These are phyloP conservation scores for Aspergillus quadrilineatus DNA, from an alignment of 2,329 filamentous ascomycete genomes.

Conservation along the genomic window DNA sequence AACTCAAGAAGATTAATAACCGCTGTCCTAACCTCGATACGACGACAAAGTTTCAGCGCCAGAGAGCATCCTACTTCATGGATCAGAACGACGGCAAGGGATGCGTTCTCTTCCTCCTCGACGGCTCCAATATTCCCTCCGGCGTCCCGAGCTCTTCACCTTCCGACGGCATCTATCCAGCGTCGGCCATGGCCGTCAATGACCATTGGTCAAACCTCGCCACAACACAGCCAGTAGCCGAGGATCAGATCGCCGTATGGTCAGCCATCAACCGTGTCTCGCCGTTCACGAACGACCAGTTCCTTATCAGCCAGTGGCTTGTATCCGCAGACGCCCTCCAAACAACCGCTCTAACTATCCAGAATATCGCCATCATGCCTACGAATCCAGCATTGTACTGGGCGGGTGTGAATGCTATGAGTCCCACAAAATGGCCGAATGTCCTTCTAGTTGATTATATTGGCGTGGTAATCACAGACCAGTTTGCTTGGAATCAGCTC, in stretches of 20 bases:
- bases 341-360: slow-evolving; percentile 11
- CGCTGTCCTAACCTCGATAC: slow-evolving; percentile 11
- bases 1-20: slow-evolving; percentile 10
- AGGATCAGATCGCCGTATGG: slow-evolving; percentile 11
- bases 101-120: slow-evolving; percentile 9
- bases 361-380: slow-evolving; percentile 11
- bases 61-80: slow-evolving; percentile 11
- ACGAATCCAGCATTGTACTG: slow-evolving; percentile 15
- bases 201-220: slow-evolving; percentile 12
- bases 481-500: slow-evolving; percentile 12
- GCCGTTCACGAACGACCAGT: slow-evolving; percentile 9
- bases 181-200: slow-evolving; percentile 1
- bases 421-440: slow-evolving; percentile 13
- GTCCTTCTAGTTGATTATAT: slow-evolving; percentile 14
- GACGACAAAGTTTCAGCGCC: slow-evolving; percentile 4
- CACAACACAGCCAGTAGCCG: slow-evolving; percentile 9
- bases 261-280: neutral
- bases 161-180: slow-evolving; percentile 3
- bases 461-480: slow-evolving; percentile 8
- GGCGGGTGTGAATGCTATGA: slow-evolving; percentile 11
- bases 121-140: slow-evolving; percentile 1
- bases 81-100: slow-evolving; percentile 8
- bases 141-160: slow-evolving; percentile 2
- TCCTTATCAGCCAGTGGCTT: slow-evolving; percentile 13
- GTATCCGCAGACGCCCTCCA: slow-evolving; percentile 8